These are phyloP conservation scores for Paraphaeosphaeria sporulosa DNA, from an alignment of 2,329 filamentous ascomycete species.

Conservation along the genomic window DNA sequence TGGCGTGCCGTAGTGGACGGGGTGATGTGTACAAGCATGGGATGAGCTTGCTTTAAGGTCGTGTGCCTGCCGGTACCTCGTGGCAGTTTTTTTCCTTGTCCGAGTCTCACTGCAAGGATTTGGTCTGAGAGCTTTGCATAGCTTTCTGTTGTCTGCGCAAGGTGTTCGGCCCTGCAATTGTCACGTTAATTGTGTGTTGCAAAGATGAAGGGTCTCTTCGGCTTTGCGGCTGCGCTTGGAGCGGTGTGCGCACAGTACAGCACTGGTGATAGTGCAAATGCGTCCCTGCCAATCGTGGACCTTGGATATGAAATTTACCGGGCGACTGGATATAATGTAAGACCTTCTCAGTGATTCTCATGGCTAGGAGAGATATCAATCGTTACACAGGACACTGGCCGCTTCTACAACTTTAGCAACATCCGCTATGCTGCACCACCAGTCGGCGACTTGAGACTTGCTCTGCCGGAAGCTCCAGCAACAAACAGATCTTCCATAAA, in stretches of 20 bases:
- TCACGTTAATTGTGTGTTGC: neutral
- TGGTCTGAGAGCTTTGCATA: neutral
- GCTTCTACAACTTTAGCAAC: conserved; percentile 63
- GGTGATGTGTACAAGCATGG: neutral
- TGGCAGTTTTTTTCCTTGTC: neutral
- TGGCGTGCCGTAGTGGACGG: neutral
- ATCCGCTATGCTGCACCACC: conserved; percentile 65
- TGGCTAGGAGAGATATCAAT: conserved; percentile 11
- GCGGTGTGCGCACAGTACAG: conserved; percentile 28
- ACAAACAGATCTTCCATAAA: conserved; percentile 56
- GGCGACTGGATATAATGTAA: conserved; percentile 56
- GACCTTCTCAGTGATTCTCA: conserved; percentile 17
- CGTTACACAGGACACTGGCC: conserved; percentile 41
- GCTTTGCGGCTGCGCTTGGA: conserved; percentile 31
- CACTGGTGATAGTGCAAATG: conserved; percentile 15
- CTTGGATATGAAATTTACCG: conserved; percentile 62
- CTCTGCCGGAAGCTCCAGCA: conserved; percentile 54
- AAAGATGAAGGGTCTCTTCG: conserved; percentile 33
- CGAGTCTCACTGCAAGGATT: neutral
- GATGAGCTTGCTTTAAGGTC: neutral
- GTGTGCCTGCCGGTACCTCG: neutral
- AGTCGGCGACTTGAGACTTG: conserved; percentile 59
- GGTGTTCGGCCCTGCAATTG: neutral
- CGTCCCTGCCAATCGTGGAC: conserved; percentile 56
- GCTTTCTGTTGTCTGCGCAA: neutral